Conservation (phyloP, 2,329 filamentous ascomycete species). For the Fusarium sp. region DNA sequence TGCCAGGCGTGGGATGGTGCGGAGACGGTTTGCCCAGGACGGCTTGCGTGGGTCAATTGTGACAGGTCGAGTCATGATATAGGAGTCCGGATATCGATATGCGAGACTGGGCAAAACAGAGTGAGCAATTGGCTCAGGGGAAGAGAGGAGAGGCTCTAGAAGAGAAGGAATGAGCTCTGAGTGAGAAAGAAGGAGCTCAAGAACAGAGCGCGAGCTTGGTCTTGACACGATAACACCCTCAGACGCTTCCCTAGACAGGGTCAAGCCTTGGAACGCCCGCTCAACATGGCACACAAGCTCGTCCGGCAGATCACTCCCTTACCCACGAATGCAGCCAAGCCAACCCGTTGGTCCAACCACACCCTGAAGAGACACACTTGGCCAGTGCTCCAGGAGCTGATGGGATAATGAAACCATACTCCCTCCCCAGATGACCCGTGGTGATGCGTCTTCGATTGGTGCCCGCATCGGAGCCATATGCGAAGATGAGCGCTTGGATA, state of each 20-base stretch:
- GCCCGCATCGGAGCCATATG: constrained; percentile 41
- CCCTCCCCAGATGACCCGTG: constrained; percentile 31
- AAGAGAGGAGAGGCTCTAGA: background rate
- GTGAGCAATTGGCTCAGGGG: background rate
- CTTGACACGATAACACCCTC: background rate
- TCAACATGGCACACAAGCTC: background rate
- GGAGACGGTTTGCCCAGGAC: constrained; percentile 33
- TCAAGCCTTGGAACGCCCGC: background rate
- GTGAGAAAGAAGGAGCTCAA: background rate
- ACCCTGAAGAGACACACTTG: background rate
- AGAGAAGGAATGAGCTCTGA: background rate
- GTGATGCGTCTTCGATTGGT: constrained; percentile 36
- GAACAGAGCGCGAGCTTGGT: background rate
- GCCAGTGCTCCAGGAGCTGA: constrained; percentile 17
- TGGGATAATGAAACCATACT: constrained; percentile 34
- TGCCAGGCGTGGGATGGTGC: constrained; percentile 11
- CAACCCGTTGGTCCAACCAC: constrained; percentile 14
- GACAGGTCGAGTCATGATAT: constrained; percentile 7
- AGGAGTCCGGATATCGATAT: constrained; percentile 22
- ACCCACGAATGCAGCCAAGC: constrained; percentile 31
- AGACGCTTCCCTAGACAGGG: background rate
- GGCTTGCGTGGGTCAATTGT: constrained; percentile 14
- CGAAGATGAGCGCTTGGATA: constrained; percentile 24
- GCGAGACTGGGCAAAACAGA: background rate
- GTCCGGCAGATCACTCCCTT: constrained; percentile 26